phyloP scores from a whole-genome alignment of 1,284 basidiomycete species.

The Boletus semigastroideus region DNA sequence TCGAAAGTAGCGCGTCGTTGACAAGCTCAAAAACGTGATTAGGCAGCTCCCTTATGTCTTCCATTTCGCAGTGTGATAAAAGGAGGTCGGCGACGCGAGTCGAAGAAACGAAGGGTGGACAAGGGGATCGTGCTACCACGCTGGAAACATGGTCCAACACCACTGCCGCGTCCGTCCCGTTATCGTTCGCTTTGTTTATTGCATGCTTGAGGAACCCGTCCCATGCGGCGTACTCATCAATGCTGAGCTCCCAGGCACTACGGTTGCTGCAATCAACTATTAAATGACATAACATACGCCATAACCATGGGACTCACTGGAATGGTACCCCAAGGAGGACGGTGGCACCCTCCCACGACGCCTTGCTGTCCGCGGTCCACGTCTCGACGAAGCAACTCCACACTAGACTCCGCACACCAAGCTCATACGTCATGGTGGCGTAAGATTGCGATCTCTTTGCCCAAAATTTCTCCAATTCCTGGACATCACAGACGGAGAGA shows the following conservation, averaged over 20 bases:
- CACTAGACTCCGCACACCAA: conserved; percentile 39
- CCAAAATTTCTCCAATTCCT: conserved; percentile 59
- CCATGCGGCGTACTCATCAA: conserved; percentile 57
- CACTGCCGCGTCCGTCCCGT: conserved; percentile 49
- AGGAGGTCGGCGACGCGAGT: conserved; percentile 60
- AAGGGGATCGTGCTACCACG: conserved; percentile 44
- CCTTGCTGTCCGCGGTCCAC: conserved; percentile 45
- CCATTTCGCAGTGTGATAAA: conserved; percentile 50
- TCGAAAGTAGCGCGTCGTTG: conserved; percentile 53
- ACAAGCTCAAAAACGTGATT: conserved; percentile 51
- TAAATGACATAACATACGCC: conserved; percentile 7
- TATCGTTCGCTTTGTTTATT: conserved; percentile 55
- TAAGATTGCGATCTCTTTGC: conserved; percentile 17
- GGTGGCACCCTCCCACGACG: conserved; percentile 54
- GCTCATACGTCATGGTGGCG: conserved; percentile 22
- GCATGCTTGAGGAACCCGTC: conserved; percentile 52
- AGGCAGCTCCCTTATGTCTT: conserved; percentile 50
- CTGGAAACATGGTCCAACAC: conserved; percentile 57
- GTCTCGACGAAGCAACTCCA: conserved; percentile 56
- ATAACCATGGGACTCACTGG: conserved; percentile 40
- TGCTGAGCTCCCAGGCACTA: conserved; percentile 53
- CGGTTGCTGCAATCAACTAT: conserved; percentile 37
- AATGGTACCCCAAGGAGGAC: conserved; percentile 63
- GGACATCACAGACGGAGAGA: conserved; percentile 43
- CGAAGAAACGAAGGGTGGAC: conserved; percentile 42